Evolutionary conservation across 192 early-diverging fungal species (phyloP).

Genomic region (Geranomyces michiganensis): DNA sequence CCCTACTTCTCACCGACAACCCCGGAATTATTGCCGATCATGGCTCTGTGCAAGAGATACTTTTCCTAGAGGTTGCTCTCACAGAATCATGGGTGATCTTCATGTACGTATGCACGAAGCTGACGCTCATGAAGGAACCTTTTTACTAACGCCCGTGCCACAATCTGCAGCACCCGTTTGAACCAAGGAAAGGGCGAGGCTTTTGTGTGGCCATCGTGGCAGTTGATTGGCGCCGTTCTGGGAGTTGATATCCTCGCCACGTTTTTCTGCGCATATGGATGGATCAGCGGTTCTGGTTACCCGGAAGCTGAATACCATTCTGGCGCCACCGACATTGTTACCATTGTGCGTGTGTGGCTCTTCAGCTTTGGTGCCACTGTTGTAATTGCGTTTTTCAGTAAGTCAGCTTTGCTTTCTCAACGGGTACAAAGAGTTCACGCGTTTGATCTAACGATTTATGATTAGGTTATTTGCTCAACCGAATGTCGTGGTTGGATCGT

Average conservation of each 20-base stretch:
- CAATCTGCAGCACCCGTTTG: slow-evolving; percentile 4
- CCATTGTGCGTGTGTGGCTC: slow-evolving; percentile 31
- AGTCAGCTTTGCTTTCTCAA: background rate
- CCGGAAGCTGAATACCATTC: background rate
- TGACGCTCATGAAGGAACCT: background rate
- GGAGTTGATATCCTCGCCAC: slow-evolving; percentile 28
- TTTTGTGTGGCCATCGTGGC: slow-evolving; percentile 23
- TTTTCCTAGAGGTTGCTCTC: slow-evolving; percentile 30
- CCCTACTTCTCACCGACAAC: slow-evolving; percentile 24
- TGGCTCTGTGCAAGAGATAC: slow-evolving; percentile 18
- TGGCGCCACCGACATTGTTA: slow-evolving; percentile 25
- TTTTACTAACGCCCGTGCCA: background rate
- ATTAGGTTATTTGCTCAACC: background rate
- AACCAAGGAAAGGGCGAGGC: slow-evolving; percentile 11
- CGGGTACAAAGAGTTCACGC: too few relatives aligned
- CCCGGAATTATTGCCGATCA: slow-evolving; percentile 17
- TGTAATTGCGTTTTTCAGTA: slow-evolving; percentile 46
- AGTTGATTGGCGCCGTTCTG: slow-evolving; percentile 31
- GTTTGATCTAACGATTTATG: too few relatives aligned
- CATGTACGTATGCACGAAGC: background rate
- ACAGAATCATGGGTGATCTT: slow-evolving; percentile 33
- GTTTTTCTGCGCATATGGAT: slow-evolving; percentile 28
- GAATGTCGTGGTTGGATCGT: background rate
- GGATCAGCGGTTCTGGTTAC: slow-evolving; percentile 17
- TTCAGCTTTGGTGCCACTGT: slow-evolving; percentile 42